Percentiles rank a stretch among this genome's conserved stretches.
phyloP scores from a whole-genome alignment of 164 flowering plant species.

The Vitis vinifera region DNA sequence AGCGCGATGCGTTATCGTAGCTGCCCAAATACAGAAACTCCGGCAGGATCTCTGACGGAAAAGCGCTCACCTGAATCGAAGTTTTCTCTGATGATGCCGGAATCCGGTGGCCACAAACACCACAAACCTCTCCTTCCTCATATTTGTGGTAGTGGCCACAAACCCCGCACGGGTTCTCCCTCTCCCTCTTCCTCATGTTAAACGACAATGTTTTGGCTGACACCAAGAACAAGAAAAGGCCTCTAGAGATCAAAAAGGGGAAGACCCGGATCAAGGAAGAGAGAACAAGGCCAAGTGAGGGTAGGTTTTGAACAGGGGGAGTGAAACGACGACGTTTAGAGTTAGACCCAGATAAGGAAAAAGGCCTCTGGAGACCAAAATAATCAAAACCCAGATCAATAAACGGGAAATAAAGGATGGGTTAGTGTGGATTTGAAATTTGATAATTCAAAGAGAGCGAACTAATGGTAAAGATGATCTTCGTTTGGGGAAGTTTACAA shows the following conservation, averaged over 20 bases:
- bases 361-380: background rate
- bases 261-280: slow-evolving; percentile 14
- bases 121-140: slow-evolving; percentile 92
- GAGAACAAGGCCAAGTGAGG: background rate
- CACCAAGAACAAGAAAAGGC: slow-evolving; percentile 11
- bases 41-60: slow-evolving; percentile 84
- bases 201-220: background rate
- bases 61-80: slow-evolving; percentile 59
- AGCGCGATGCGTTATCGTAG: slow-evolving; percentile 91
- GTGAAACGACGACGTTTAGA: background rate
- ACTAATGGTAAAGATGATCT: no score
- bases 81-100: slow-evolving; percentile 41
- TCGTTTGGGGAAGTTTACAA: no score
- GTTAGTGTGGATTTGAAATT: no score
- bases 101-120: slow-evolving; percentile 85
- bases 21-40: slow-evolving; percentile 90
- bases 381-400: background rate
- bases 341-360: background rate
- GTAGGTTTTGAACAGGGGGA: no score
- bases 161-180: slow-evolving; percentile 93
- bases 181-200: slow-evolving; percentile 89
- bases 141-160: slow-evolving; percentile 99
- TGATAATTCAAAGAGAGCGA: no score
- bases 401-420: background rate
- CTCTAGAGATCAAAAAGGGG: background rate